Conservation (phyloP, 768 basidiomycete species). For the Agaricus blazei region DNA sequence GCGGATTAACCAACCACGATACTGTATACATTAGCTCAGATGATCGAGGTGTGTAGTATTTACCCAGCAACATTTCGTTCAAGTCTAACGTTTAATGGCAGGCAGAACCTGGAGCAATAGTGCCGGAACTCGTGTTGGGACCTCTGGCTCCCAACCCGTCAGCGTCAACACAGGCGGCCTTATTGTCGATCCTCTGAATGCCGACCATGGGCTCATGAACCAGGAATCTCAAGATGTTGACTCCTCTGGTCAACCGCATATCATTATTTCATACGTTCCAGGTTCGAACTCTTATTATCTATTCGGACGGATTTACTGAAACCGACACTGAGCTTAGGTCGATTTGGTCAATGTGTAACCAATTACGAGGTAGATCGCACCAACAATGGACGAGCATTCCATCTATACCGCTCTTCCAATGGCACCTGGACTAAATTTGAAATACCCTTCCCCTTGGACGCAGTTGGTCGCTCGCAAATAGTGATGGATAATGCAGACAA, state of each 20-base stretch:
- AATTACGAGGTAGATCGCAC: slow-evolving; percentile 35
- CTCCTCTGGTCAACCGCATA: slow-evolving; percentile 37
- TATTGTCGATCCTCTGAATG: slow-evolving; percentile 37
- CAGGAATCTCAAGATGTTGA: slow-evolving; percentile 46
- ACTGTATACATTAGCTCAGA: slow-evolving; percentile 43
- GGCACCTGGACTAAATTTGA: slow-evolving; percentile 41
- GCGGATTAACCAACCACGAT: slow-evolving; percentile 43
- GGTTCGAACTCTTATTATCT: slow-evolving; percentile 19
- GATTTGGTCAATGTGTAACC: slow-evolving; percentile 41
- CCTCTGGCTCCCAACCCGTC: slow-evolving; percentile 35
- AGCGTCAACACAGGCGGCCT: slow-evolving; percentile 40
- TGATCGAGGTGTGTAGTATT: slow-evolving; percentile 29
- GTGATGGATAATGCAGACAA: slow-evolving; percentile 37
- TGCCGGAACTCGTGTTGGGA: slow-evolving; percentile 31
- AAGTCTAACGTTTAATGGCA: slow-evolving; percentile 11
- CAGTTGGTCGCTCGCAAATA: slow-evolving; percentile 42
- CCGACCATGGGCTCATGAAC: slow-evolving; percentile 48
- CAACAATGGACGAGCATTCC: slow-evolving; percentile 34
- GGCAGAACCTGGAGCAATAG: slow-evolving; percentile 43
- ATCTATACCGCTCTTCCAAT: slow-evolving; percentile 34
- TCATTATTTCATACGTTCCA: slow-evolving; percentile 44
- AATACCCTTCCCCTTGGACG: slow-evolving; percentile 37
- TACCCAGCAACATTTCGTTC: not conserved
- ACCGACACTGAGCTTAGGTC: slow-evolving; percentile 23
- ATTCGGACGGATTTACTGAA: not conserved